Conservation (phyloP, 2,329 filamentous ascomycete species). For the Aspergillus sp. region DNA sequence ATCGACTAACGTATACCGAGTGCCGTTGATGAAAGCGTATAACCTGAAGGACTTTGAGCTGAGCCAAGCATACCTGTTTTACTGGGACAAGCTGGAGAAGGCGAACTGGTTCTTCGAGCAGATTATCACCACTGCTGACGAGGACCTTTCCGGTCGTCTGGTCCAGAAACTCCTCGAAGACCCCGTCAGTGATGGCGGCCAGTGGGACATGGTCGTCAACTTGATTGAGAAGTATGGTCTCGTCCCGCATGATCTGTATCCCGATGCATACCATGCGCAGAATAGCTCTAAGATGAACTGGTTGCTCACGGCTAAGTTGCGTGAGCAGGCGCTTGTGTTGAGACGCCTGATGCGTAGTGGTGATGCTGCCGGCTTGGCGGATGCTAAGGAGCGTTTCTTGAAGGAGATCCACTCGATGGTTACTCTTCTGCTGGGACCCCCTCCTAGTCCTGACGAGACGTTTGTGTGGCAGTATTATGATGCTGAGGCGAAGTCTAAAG, state of each 20-base stretch:
- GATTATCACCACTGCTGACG: conserved; percentile 70
- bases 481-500: conserved; percentile 64
- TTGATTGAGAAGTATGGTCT: conserved; percentile 84
- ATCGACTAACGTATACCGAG: conserved; percentile 84
- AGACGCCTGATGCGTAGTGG: conserved; percentile 56
- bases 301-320: conserved; percentile 78
- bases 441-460: conserved; percentile 66
- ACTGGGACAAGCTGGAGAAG: conserved; percentile 94
- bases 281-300: conserved; percentile 70
- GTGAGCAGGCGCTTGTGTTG: conserved; percentile 77
- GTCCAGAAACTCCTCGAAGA: conserved; percentile 68
- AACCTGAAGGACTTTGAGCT: conserved; percentile 77
- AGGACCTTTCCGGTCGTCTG: conserved; percentile 71
- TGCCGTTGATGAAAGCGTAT: conserved; percentile 85
- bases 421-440: conserved; percentile 79
- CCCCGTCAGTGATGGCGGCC: conserved; percentile 78
- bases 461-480: conserved; percentile 83
- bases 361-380: conserved; percentile 40
- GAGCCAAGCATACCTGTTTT: conserved; percentile 86
- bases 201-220: conserved; percentile 92
- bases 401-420: conserved; percentile 77
- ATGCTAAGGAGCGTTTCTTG: conserved; percentile 72
- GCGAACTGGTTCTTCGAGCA: conserved; percentile 87
- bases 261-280: conserved; percentile 77
- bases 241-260: conserved; percentile 79